phyloP scores from a whole-genome alignment of 768 basidiomycete species.

The Termitomyces sp. region DNA sequence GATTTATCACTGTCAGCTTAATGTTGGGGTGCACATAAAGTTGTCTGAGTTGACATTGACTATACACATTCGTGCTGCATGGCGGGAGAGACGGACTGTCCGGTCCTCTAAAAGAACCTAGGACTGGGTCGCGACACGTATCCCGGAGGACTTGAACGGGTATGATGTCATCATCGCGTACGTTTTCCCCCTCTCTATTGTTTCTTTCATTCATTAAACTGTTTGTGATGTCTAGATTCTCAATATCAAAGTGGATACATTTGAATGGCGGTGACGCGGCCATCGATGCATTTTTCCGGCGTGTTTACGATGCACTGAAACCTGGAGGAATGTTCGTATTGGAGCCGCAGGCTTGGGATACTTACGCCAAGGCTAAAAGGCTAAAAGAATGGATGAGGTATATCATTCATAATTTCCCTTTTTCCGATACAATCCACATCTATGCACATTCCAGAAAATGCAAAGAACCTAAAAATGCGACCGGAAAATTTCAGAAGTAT shows the following conservation, averaged over 20 bases:
- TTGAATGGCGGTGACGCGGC: constrained; percentile 75
- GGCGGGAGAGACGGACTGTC: constrained; percentile 61
- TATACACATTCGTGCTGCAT: constrained; percentile 63
- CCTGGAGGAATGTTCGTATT: constrained; percentile 66
- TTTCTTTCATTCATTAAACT: background rate
- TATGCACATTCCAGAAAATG: constrained; percentile 37
- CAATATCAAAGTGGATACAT: constrained; percentile 91
- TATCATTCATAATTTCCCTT: background rate
- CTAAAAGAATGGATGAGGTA: constrained; percentile 62
- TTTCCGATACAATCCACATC: background rate
- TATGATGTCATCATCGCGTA: constrained; percentile 84
- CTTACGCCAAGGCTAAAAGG: constrained; percentile 80
- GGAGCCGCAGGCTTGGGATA: constrained; percentile 84
- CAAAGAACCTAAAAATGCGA: constrained; percentile 46
- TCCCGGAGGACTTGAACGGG: constrained; percentile 50
- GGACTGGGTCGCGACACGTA: constrained; percentile 63
- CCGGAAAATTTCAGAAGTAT: constrained; percentile 58
- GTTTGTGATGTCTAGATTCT: constrained; percentile 47
- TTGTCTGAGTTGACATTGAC: constrained; percentile 86
- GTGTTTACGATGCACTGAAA: constrained; percentile 51
- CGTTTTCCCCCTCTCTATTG: constrained; percentile 17
- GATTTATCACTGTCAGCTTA: constrained; percentile 64
- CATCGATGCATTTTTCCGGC: constrained; percentile 59
- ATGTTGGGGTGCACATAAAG: constrained; percentile 50
- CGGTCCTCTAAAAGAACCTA: constrained; percentile 66